These are phyloP conservation scores for Mitragyna speciosa DNA, from an alignment of 257 asterid genomes.

Conservation along the genomic window DNA sequence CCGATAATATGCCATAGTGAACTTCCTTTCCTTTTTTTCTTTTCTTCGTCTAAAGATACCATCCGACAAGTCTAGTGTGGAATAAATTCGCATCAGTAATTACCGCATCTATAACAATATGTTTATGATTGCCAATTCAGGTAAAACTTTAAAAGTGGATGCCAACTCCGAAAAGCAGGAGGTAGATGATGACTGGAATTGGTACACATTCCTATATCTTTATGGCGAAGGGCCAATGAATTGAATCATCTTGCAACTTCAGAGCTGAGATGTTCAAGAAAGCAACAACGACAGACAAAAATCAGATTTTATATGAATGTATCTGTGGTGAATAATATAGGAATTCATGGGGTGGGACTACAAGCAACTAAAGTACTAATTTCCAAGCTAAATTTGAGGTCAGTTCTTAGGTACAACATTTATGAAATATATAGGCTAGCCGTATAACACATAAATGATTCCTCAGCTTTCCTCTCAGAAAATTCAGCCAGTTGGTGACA, in stretches of 20 bases:
- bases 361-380: neutral
- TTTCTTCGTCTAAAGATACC: neutral
- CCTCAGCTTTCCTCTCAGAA: conserved; percentile 24
- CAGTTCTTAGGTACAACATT: conserved; percentile 10
- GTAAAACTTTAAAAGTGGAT: neutral
- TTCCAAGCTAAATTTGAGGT: neutral
- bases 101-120: neutral
- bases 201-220: neutral
- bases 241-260: neutral
- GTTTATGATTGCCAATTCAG: neutral
- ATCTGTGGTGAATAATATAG: neutral
- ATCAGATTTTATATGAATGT: neutral
- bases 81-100: neutral
- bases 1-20: too few species aligned
- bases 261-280: neutral
- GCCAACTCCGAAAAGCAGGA: neutral
- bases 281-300: neutral
- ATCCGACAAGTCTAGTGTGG: neutral
- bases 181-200: too few species aligned
- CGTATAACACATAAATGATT: conserved; percentile 24
- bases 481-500: conserved; percentile 30
- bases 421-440: neutral
- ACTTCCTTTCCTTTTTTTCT: too few species aligned
- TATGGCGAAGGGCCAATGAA: neutral
- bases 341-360: neutral